Evolutionary conservation across 257 asterid genomes (phyloP), one percentile per base, ranked within the genome.

Genomic region (Gynochthodes officinalis): DNA sequence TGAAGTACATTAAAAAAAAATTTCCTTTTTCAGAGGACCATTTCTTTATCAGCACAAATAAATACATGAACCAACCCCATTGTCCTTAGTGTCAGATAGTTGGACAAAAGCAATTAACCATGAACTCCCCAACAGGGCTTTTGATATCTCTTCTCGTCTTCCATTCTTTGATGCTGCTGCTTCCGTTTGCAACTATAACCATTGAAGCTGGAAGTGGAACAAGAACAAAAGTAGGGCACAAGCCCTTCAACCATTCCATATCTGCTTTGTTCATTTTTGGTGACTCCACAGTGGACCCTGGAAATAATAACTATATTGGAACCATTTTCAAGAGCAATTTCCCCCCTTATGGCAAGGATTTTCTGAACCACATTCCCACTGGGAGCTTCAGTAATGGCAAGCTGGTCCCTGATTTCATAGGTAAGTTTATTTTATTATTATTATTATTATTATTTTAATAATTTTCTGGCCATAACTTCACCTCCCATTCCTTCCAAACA

Each of bases 261-360:
- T 52, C 93, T 0, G 87, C 90, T 5, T 0, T 86, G 32, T 80
- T 85, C 3, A 81, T 87, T 19, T 90, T 90, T 40, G 97, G 97
- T 18, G 97, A 90, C 44, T 90, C 97, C 14, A 87, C 93, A 0
- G 95, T 87, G 13, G 97, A 90, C 74, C 55, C 96, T 1, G 97
- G 97, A 58, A 90, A 90, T 77, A 90, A 90, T 77, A 80, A 90
- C 76, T 89, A 73, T 82, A 58, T 83, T 4, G 5, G 9, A 0
- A 90, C 97, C 1, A 0, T 60, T 28, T 13, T 72, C 3, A 76
- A 44, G 69, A 48, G 88, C 85, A 77, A 90, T 62, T 89, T 89
- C 32, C 78, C 85, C 0, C 97, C 96, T 1, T 90, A 90, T 25
- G 97, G 97, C 1, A 74, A 48, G 68, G 93, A 87, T 48, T 85